Base-by-base conservation (phyloP, 768 basidiomycete species). In the Lentinula aciculospora region DNA sequence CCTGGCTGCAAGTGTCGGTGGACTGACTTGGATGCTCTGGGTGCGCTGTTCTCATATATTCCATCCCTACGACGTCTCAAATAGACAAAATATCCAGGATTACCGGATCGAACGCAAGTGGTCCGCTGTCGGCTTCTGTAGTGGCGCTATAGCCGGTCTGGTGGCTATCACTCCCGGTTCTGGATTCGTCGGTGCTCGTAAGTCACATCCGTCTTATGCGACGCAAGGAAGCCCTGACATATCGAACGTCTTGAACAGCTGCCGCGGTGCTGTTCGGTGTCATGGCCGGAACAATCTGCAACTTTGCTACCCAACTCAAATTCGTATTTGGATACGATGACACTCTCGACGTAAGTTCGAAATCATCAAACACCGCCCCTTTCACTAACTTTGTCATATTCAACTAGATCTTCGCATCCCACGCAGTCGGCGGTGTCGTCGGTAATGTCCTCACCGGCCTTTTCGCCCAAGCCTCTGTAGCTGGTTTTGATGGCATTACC, bases 281-380 rank as follows among this genome's bases (percentile, higher is more conserved):
- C 62, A 74, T 92, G 65, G 89, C 87, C 0, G 91, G 91, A 17
- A 89, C 87, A 0, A 63, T 85, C 2, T 97, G 92, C 76, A 98
- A 98, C 73, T 93, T 92, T 69, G 91, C 93, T n/a, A 98, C 96
- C 3, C 88, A 96, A 64, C 81, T 98, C 68, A 98, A 98, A 74
- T 92, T 89, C 69, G 49, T 89, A 28, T 74, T 85, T 62, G 76
- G 78, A 29, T 91, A 85, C 63, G 91, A 93, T 60, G 91, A 93
- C 67, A 80, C 88, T 13, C 81, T 93, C 17, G 91, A 93, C 79
- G 86, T 89, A 53, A 49, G 84, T 69, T 62, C n/a, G n/a, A n/a
- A n/a, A n/a, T n/a, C 36, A 58, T 39, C 4, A 23, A 34, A 58
- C 4, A 10, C 7, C 45, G 1, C 28, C 0, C n/a, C 39, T 15